A percentile compares a stretch with the other conserved stretches of the same genome.
Conservation (phyloP, 768 basidiomycete genomes). For the Leucocoprinus leucothites region DNA sequence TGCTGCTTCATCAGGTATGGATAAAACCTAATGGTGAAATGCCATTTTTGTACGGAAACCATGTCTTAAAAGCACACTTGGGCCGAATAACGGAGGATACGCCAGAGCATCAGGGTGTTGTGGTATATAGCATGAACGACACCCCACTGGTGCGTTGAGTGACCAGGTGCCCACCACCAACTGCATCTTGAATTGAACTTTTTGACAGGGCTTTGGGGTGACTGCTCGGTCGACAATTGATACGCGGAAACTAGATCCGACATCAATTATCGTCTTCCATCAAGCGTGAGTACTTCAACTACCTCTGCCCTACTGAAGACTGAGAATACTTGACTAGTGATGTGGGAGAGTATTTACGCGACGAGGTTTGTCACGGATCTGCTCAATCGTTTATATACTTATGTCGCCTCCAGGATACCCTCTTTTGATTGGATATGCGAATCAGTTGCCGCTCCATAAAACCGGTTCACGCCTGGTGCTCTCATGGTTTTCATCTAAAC, state of each 20-base stretch:
- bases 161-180: neutral
- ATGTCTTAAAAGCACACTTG: slow-evolving; percentile 97
- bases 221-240: slow-evolving; percentile 95
- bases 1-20: slow-evolving; percentile 68
- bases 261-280: slow-evolving; percentile 96
- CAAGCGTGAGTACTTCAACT: slow-evolving; percentile 67
- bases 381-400: slow-evolving; percentile 16
- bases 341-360: slow-evolving; percentile 96
- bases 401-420: slow-evolving; percentile 55
- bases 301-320: slow-evolving; percentile 10
- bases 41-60: slow-evolving; percentile 98
- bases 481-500: too few species aligned
- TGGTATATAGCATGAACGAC: slow-evolving; percentile 95
- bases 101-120: slow-evolving; percentile 97
- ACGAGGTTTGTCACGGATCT: slow-evolving; percentile 59
- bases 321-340: slow-evolving; percentile 50
- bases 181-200: neutral
- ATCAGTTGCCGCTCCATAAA: too few species aligned
- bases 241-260: slow-evolving; percentile 95
- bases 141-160: slow-evolving; percentile 70
- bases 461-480: too few species aligned
- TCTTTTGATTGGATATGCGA: slow-evolving; percentile 54
- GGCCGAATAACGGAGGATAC: slow-evolving; percentile 98
- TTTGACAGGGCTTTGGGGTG: slow-evolving; percentile 90
- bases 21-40: slow-evolving; percentile 99